Evolutionary conservation across 441 rosid species (phyloP), one percentile per base, ranked within the genome.

Genomic region (Lepidium campestre): DNA sequence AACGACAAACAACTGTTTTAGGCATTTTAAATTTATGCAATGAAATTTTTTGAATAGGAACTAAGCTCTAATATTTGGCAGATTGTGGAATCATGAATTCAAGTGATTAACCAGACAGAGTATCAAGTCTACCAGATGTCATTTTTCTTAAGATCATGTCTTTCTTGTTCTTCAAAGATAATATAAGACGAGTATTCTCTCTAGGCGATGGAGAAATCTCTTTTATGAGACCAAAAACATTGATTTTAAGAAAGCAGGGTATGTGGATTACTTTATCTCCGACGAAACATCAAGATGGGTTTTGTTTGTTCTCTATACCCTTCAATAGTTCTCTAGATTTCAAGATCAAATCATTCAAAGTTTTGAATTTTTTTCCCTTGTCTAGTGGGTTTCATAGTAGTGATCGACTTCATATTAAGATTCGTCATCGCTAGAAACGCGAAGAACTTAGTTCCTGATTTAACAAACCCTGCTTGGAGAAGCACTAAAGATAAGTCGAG

Each of bases 351-450:
- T n/a, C 18, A 12, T 55, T 4, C 41, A 68, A 9, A 57, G 22
- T 7, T 48, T 58, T 8, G 60, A 69, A 25, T 2, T 57, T 6
- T 6, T 27, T 3, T 70, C 19, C 62, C 84, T 2, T 49, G n/a
- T 14, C 83, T 86, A 0, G 7, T 1, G 1, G 29, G 39, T 0
- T 80, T 66, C 3, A 2, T 14, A 3, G 0, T 0, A 2, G 76
- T 80, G 15, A 29, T 86, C 8, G 8, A 62, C 0, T 27, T 19
- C 6, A 39, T 55, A 7, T 34, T 55, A 25, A 3, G 36, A 34
- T 54, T 54, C 3, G 59, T 41, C 4, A 41, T 19, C 7, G 12
- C 6, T 6, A 54, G 10, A 34, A 1, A 54, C 19, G 42, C 34
- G 11, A 34, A 54, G 42, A 54, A 54, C 42, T 25, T 54, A 7